These are phyloP conservation scores for Fusarium beomiforme DNA, from an alignment of 2,329 filamentous ascomycete genomes.

Conservation along the genomic window DNA sequence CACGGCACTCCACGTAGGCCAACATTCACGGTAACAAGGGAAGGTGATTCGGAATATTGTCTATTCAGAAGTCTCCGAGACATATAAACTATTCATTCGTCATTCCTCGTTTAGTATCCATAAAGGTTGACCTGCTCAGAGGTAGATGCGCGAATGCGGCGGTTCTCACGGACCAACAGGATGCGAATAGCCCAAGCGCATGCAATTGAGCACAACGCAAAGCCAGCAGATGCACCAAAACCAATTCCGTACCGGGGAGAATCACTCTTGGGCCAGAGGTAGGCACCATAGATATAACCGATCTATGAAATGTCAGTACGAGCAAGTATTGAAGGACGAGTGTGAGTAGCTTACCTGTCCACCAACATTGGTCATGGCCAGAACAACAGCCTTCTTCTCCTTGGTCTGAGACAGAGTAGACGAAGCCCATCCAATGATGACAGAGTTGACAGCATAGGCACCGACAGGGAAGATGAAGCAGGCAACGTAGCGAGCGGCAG, in stretches of 20 bases:
- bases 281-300: constrained; percentile 61
- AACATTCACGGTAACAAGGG: neutral
- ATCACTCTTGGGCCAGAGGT: constrained; percentile 59
- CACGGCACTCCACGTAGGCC: neutral
- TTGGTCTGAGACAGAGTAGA: constrained; percentile 58
- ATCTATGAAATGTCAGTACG: constrained; percentile 38
- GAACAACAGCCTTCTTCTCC: constrained; percentile 59
- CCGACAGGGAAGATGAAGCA: constrained; percentile 56
- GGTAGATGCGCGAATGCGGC: constrained; percentile 48
- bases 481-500: constrained; percentile 52
- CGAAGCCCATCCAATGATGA: constrained; percentile 58
- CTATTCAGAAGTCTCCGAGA: neutral
- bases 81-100: neutral
- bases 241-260: constrained; percentile 57
- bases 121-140: constrained; percentile 51
- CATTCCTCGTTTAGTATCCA: constrained; percentile 44
- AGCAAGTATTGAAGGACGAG: rapidly evolving
- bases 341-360: constrained; percentile 42
- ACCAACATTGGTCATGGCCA: constrained; percentile 60
- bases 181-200: constrained; percentile 56
- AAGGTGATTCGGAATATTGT: neutral
- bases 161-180: constrained; percentile 55
- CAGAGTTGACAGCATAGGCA: constrained; percentile 57
- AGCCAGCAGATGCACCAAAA: constrained; percentile 56
- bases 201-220: constrained; percentile 49